phyloP scores from a whole-genome alignment of 2,329 filamentous ascomycete genomes.

The Zymoseptoria ardabiliae region DNA sequence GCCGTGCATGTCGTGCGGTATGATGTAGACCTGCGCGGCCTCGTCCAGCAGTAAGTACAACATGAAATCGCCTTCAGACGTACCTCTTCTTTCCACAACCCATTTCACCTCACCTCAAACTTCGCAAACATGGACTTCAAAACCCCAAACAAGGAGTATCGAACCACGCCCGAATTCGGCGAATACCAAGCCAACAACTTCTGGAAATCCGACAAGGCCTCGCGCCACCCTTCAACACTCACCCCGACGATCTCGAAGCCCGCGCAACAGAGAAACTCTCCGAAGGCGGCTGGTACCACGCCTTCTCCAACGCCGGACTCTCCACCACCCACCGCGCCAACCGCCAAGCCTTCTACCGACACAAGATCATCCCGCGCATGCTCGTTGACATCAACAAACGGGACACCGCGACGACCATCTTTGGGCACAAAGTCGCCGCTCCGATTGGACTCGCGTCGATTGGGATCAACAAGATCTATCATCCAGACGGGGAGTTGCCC shows the following conservation, averaged over 20 bases:
- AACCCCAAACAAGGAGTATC: slow-evolving; percentile 44
- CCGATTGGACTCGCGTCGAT: slow-evolving; percentile 60
- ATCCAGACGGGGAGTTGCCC: slow-evolving; percentile 50
- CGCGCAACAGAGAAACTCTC: slow-evolving; percentile 50
- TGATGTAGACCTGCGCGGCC: not conserved
- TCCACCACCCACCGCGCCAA: slow-evolving; percentile 50
- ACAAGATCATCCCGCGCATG: slow-evolving; percentile 55
- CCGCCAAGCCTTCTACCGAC: slow-evolving; percentile 56
- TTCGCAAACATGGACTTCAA: slow-evolving; percentile 38
- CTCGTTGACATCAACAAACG: slow-evolving; percentile 54
- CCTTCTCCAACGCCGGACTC: slow-evolving; percentile 50
- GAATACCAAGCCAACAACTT: slow-evolving; percentile 51
- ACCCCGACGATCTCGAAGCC: slow-evolving; percentile 53
- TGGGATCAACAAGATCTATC: slow-evolving; percentile 60
- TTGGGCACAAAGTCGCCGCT: slow-evolving; percentile 51
- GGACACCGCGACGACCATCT: slow-evolving; percentile 52
- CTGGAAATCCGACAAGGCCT: slow-evolving; percentile 47
- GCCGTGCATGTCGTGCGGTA: not conserved
- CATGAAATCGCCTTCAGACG: not conserved
- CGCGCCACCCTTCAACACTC: slow-evolving; percentile 48
- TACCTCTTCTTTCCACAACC: not conserved
- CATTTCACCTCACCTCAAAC: not conserved
- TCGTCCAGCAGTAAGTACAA: not conserved
- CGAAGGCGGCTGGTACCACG: slow-evolving; percentile 53
- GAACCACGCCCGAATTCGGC: slow-evolving; percentile 48